Evolutionary conservation across 176 grass and related monocot genomes (phyloP).

Genomic region (Musa schizocarpa): DNA sequence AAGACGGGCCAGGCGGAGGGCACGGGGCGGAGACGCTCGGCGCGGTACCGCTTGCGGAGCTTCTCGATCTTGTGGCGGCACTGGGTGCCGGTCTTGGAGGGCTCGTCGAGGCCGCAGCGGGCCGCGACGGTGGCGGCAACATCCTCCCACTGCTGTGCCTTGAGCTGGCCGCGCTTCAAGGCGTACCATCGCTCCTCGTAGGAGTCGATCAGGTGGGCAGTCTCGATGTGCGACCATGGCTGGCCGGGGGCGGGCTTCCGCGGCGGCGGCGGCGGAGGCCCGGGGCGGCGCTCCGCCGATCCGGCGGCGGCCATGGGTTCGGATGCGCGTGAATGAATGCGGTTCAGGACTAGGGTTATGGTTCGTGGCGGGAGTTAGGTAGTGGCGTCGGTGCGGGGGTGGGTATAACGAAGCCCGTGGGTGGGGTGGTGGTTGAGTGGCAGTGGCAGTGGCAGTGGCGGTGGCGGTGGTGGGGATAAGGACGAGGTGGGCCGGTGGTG

Average conservation of each 20-base stretch:
- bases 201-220: constrained; percentile 79
- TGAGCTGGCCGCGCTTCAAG: constrained; percentile 77
- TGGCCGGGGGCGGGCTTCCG: constrained; percentile 66
- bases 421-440: constrained; percentile 31
- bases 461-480: constrained; percentile 25
- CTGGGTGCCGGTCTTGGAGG: constrained; percentile 76
- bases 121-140: constrained; percentile 49
- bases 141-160: constrained; percentile 94
- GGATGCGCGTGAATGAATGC: neutral
- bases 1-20: constrained; percentile 84
- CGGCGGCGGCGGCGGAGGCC: neutral
- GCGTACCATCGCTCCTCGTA: constrained; percentile 80
- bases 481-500: constrained; percentile 10
- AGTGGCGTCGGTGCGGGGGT: constrained; percentile 17
- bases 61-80: constrained; percentile 99
- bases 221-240: constrained; percentile 78
- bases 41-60: constrained; percentile 86
- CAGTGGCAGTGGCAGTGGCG: constrained; percentile 23
- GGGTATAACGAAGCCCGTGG: constrained; percentile 23
- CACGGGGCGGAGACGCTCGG: constrained; percentile 54
- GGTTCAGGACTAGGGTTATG: constrained; percentile 17
- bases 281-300: constrained; percentile 14
- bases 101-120: constrained; percentile 38
- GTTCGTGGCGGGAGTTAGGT: constrained; percentile 30
- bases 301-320: constrained; percentile 18